Base-by-base conservation (phyloP, 345 rosid species). In the Brassica cretica region DNA sequence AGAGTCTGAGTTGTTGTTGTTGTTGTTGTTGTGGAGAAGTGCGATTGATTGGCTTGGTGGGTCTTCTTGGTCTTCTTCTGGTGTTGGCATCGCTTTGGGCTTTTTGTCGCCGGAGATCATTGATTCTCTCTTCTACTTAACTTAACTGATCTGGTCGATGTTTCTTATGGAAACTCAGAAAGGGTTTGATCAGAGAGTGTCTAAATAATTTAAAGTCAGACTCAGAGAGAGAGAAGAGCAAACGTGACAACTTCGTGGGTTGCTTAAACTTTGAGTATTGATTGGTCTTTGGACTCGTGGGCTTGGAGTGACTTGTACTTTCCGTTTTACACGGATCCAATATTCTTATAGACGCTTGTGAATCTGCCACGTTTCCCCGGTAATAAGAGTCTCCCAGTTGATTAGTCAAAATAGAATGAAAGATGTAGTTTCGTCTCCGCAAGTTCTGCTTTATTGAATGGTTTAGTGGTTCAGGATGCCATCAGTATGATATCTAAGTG, bases 21-120 rank as follows among this genome's bases (percentile, higher is more conserved):
- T 84, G 70, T 46, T 77, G 79, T 78, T 60, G 80, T 82, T 84
- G 70, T 87, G 65, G 78, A 91, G 93, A 35, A 91, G 91, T 64
- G 98, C 82, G 5, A 83, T 78, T 35, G 95, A 81, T 55, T 82
- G 90, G 68, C 63, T 83, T 14, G 80, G 62, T 14, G 84, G 81
- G 44, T 90, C 89, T 74, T 37, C 11, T 8, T 64, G 66, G 27
- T 82, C 89, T 73, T 87, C 89, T 41, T 81, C 85, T 60, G 74
- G 49, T 25, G 83, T 70, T 4, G 30, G 29, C 18, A 75, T 35
- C 0, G 73, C 70, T 4, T 76, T 63, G 3, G 86, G 86, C 58
- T 87, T 87, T 53, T 37, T 33, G 8, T 33, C 66, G 67, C 75
- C 72, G 53, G 80, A 58, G 2, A 66, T 74, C 78, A 74, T 79